Evolutionary conservation across 352 stramenopile genomes (phyloP), one percentile per base, ranked within the genome.

Genomic region (Phytopythium montanum): DNA sequence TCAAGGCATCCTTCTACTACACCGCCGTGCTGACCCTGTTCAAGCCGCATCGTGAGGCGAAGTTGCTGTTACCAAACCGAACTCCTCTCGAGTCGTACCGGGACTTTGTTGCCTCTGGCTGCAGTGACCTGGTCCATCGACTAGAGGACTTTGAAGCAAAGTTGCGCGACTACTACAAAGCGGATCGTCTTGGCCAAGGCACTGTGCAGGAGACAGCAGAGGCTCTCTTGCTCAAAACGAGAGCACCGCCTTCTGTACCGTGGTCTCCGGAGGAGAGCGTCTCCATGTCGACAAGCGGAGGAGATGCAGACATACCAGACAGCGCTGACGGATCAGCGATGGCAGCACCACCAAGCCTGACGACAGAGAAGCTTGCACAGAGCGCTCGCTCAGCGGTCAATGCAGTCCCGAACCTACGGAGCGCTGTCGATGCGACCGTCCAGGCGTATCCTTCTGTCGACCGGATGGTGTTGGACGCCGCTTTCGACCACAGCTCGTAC

Each of bases 131-230:
- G 4, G 29, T 60, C 19, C n/a, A 33, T 7, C 14, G 50, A 29
- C 29, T 54, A n/a, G 48, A 60, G 16, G 9, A 9, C 0, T 48
- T 36, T 39, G 51, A 56, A 16, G n/a, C 12, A 2, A 38, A 26
- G 10, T 67, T 51, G 60, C n/a, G 8, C 1, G 64, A 71, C 45
- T 68, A 56, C 46, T 34, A 65, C 31, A 38, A 23, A 10, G 23
- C 64, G 4, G 34, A 60, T 5, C 9, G 18, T 3, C 3, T 2
- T 2, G 14, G 26, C 9, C 5, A 34, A 34, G 9, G 9, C 29
- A 9, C 4, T 3, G 3, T 0, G 21, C 50, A 2, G 42, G 8
- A 12, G 31, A 33, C 62, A 2, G 51, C 39, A 0, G 60, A 67
- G 41, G 56, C 44, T 23, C 4, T 52, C 3, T 14, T 67, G 23